Conservation (phyloP, 2,329 filamentous ascomycete species). For the Cercospora sesami region DNA sequence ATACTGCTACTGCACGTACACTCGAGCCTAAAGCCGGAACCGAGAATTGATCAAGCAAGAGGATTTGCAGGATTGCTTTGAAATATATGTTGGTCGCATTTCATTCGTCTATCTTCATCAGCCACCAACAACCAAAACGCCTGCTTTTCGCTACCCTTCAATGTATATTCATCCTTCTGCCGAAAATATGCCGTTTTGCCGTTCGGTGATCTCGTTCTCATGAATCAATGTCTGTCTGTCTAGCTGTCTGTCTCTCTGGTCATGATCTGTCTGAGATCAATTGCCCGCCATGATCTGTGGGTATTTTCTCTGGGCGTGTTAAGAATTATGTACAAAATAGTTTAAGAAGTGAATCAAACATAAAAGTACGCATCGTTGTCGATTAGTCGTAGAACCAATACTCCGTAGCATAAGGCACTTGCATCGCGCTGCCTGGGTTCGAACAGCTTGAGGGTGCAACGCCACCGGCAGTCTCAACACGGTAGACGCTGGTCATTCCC, state of each 20-base stretch:
- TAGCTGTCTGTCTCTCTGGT: background rate
- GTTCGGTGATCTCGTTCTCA: background rate
- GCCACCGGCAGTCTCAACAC: conserved; percentile 52
- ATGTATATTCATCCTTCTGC: background rate
- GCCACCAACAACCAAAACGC: background rate
- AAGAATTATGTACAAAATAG: background rate
- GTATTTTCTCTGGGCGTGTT: background rate
- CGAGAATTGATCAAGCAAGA: background rate
- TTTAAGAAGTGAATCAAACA: background rate
- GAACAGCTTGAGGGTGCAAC: conserved; percentile 43
- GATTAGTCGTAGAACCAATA: conserved; percentile 50
- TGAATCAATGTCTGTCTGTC: background rate
- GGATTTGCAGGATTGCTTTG: background rate
- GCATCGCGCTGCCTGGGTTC: conserved; percentile 30
- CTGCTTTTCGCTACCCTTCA: background rate
- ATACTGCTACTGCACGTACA: background rate
- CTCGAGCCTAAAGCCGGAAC: background rate
- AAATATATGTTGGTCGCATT: background rate
- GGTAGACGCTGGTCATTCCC: conserved; percentile 49
- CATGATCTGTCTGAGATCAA: background rate
- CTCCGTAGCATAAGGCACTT: conserved; percentile 49
- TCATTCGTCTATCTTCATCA: background rate
- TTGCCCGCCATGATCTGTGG: background rate
- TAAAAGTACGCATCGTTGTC: background rate
- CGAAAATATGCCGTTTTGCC: background rate